Evolutionary conservation across 352 stramenopile genomes (phyloP), one percentile per base, ranked within the genome.

Genomic region (Pythium biforme): DNA sequence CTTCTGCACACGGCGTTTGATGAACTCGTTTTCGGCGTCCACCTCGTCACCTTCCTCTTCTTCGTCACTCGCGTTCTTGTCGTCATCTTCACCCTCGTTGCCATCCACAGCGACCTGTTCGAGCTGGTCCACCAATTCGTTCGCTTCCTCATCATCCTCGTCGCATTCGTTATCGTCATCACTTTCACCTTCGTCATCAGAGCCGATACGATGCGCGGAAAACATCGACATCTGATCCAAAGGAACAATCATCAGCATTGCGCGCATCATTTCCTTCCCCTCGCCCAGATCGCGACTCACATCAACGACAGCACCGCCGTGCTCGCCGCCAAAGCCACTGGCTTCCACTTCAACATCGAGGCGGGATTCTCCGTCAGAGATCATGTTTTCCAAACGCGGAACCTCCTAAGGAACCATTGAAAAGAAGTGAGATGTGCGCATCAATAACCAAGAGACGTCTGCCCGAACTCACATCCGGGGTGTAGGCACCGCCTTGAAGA

Each of bases 1-100:
- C 22, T 86, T 83, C 57, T 91, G 85, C 53, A 95, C 87, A 10
- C 79, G 83, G 53, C 86, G 81, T 72, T 93, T 93, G 53, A 91
- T 93, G 40, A 88, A 67, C 55, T 93, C 81, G 45, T 73, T 89
- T 48, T 93, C 79, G 22, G 74, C 69, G 26, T 74, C 71, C 29
- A 86, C 69, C 11, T 70, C 47, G 45, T 92, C 73, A 0, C 64
- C 59, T 25, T 72, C 66, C 22, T 57, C 62, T 20, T 51, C 26
- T 22, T 64, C 52, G 7, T 50, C 55, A 25, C n/a, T n/a, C n/a
- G n/a, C n/a, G n/a, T n/a, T n/a, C n/a, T n/a, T n/a, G n/a, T n/a
- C n/a, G n/a, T 63, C 55, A 11, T 70, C 67, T 1, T 58, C 62
- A 60, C 48, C 70, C 17, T 61, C 64, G 48, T 34, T 20, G 17